Base-by-base conservation (phyloP, 805 yeast species). In the Naumovozyma baii region DNA sequence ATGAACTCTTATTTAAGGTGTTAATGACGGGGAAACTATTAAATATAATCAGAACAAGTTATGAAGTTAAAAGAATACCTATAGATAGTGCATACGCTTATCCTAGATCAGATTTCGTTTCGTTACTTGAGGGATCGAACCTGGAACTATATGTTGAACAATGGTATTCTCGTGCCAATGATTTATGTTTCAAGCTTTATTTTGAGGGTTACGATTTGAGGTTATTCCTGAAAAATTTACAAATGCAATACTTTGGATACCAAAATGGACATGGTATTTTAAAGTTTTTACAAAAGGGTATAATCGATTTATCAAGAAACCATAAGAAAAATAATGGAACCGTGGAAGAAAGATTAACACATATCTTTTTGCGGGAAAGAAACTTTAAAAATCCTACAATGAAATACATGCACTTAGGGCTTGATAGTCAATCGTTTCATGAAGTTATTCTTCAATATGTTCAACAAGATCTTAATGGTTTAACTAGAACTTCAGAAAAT, bases 21-120 rank as follows among this genome's bases (percentile, higher is more conserved):
- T 63, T 90, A 18, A 66, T 78, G 37, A 84, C 96, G 0, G 99
- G 99, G 1, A 88, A 86, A 59, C 80, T 80, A 49, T 63, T 87
- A 40, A 83, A 85, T 51, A 79, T 90, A 2, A 67, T 30, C 31
- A 63, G 42, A 60, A 61, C 42, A 56, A 67, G 54, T 45, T 55
- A 42, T 29, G 51, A 48, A 12, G 17, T 52, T 3, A 51, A 49
- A 18, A 31, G 37, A 17, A 16, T 49, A 13, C 50, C 55, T 2
- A 19, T 42, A 30, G 14, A 29, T 33, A 12, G 8, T 5, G 28
- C 15, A 16, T 17, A 32, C 12, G 39, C 36, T 2, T 7, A 22
- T 22, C 7, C 10, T 7, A 31, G 31, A n/a, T 29, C 37, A 5
- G 30, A 35, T 26, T 43, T 46, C 34, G 47, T 47, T 12, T 45